These are phyloP conservation scores for Suhomyces choctaworum DNA, from an alignment of 1,139 yeast genomes.

Conservation along the genomic window DNA sequence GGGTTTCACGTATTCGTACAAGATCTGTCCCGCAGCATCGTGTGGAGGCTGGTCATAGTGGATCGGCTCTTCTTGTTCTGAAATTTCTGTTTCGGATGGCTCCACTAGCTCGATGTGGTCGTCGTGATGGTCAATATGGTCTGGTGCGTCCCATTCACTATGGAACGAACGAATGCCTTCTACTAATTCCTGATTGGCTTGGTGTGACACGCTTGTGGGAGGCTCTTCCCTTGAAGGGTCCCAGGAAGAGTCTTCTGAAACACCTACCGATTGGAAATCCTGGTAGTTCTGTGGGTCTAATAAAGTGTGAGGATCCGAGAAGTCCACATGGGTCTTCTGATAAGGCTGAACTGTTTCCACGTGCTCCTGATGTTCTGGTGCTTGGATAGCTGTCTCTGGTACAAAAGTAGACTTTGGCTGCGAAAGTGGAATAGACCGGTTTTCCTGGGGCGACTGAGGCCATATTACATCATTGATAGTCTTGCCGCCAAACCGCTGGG, in stretches of 20 bases:
- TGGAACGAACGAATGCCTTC: conserved; percentile 16
- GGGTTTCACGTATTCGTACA: conserved; percentile 17
- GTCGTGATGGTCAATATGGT: background rate
- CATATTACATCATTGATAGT: conserved; percentile 15
- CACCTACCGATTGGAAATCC: conserved; percentile 21
- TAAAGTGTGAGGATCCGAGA: conserved; percentile 7
- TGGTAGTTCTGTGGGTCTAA: conserved; percentile 34
- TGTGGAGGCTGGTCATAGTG: conserved; percentile 7
- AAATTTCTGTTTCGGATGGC: background rate
- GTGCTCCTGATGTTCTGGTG: background rate
- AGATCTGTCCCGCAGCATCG: conserved; percentile 5
- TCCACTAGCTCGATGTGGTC: background rate
- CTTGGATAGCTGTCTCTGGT: background rate
- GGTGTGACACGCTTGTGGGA: conserved; percentile 14
- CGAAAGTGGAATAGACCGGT: background rate
- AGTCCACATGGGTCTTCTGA: background rate
- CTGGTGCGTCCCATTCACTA: conserved; percentile 22
- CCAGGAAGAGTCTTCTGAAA: conserved; percentile 38
- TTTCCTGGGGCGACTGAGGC: background rate
- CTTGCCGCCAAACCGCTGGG: conserved; percentile 29
- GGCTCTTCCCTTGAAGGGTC: conserved; percentile 44
- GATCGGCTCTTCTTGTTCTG: background rate
- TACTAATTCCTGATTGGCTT: conserved; percentile 18
- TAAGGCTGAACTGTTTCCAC: background rate
- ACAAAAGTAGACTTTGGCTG: background rate